Base-by-base conservation (phyloP, 73 alveolate genomes). In the Symbiodinium natans region DNA sequence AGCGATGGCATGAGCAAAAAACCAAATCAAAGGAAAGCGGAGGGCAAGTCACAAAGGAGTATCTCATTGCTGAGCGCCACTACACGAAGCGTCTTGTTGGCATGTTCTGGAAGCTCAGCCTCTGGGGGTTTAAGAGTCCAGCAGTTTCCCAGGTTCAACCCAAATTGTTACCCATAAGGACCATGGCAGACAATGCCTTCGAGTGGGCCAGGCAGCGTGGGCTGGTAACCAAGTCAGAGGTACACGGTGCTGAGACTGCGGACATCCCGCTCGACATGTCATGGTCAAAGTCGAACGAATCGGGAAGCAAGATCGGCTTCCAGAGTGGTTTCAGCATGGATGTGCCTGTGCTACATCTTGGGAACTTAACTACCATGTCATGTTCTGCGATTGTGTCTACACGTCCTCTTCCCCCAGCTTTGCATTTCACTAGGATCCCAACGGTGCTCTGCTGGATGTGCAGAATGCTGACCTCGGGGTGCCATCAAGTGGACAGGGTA, bases 1-100 rank as follows among this genome's bases (percentile, higher is more conserved):
- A 75, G 59, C 40, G 41, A 29, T 86, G 94, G 94, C 94, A 56
- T 21, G 2, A 27, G 27, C 29, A 33, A 31, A 54, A 46, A 9
- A 34, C n/a, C 63, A 46, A 86, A 39, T n/a, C 84, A 23, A 71
- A 46, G n/a, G 71, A 86, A 41, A 46, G 42, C 15, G 94, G 94
- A 23, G 41, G 38, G 33, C 40, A 48, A 42, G 38, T 41, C 3
- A 86, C 63, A 13, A 52, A 40, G 41, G 38, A 23, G 39, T 56
- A 11, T n/a, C 63, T 86, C 13, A 9, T 21, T 29, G 8, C 3
- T 13, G 83, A 86, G 41, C 52, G 71, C 84, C 83, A 52, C 41
- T 86, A 77, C 59, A 54, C 63, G 10, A 33, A 38, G 94, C 29
- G 10, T 27, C 34, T 34, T 25, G 29, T n/a, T n/a, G n/a, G n/a